Evolutionary conservation across 179 eudicot genomes (phyloP).

Genomic region (Amaranthus tricolor): DNA sequence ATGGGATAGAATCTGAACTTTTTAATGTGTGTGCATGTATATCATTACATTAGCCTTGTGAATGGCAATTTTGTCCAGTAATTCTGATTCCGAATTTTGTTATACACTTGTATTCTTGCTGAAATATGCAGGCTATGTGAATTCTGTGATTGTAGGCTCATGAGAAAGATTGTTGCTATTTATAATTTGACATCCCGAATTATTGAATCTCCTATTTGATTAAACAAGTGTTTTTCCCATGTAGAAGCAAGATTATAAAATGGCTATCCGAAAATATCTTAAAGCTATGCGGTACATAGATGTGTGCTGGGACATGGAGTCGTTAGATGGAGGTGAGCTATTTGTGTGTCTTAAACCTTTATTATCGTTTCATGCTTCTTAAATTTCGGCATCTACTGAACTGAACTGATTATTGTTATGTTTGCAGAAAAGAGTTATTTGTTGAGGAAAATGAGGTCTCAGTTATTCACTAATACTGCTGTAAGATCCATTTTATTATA

Average conservation of each 20-base stretch:
- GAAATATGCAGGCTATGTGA: background rate
- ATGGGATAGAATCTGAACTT: background rate
- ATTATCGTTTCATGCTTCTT: background rate
- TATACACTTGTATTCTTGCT: background rate
- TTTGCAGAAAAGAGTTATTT: slow-evolving; percentile 36
- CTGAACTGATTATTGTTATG: slow-evolving; percentile 17
- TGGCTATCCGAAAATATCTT: slow-evolving; percentile 39
- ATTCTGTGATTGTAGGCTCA: background rate
- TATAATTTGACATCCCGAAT: background rate
- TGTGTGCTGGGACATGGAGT: slow-evolving; percentile 60
- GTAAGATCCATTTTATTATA: slow-evolving; percentile 25
- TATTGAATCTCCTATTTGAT: background rate
- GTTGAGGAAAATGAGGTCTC: slow-evolving; percentile 48
- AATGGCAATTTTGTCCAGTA: background rate
- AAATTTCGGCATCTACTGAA: background rate
- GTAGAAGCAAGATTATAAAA: slow-evolving; percentile 46
- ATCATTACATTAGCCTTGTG: no score
- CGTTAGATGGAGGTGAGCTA: slow-evolving; percentile 42
- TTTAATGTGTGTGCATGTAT: background rate
- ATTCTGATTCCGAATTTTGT: background rate
- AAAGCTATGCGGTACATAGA: slow-evolving; percentile 59
- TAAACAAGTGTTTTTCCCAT: background rate
- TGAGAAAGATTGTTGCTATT: background rate
- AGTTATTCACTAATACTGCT: slow-evolving; percentile 44
- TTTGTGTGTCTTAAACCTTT: slow-evolving; percentile 1